Base-by-base conservation (phyloP, 2,329 filamentous ascomycete genomes). In the Epicoccum nigrum region DNA sequence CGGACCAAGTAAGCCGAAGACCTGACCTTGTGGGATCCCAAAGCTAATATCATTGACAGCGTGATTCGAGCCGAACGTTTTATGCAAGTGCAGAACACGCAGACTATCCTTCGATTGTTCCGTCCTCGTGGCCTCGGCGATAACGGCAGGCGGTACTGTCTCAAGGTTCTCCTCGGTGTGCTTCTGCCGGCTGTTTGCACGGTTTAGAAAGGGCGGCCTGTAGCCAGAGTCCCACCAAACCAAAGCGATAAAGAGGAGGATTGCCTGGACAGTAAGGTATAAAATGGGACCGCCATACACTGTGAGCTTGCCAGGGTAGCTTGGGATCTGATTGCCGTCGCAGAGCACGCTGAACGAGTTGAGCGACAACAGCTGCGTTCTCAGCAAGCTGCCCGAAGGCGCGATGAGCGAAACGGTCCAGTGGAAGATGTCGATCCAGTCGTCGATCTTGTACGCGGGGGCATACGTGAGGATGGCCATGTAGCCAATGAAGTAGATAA, bases 11-110 rank as follows among this genome's bases (percentile, higher is more conserved):
- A 97, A 81, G 0, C 92, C 92, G 73, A 96, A 96, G 1, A 96
- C 89, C 69, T 96, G 88, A 41, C 89, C 88, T 40, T 84, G 85
- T 13, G 83, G 83, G 25, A 97, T 87, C 15, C 88, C 87, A 64
- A 97, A 96, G 0, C 88, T 90, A 33, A 95, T 84, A 63, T 96
- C 89, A 62, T 96, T 87, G n/a, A 97, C 91, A 3, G 90, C 92
- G 1, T 70, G 69, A 60, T 88, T 87, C 55, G 81, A 81, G 12
- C 85, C 84, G 60, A 96, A 97, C 0, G 83, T 80, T 72, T 96
- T 97, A 25, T 86, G 90, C 2, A 96, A 77, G 68, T 95, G 85
- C 34, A 89, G 74, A 4, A 95, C 89, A n/a, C 87, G 84, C 13
- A 97, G 83, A 13, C 89, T 89, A 59, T 92, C 86, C 19, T 78